Evolutionary conservation across 2,329 filamentous ascomycete genomes (phyloP).

Genomic region (Cladophialophora psammophila): DNA sequence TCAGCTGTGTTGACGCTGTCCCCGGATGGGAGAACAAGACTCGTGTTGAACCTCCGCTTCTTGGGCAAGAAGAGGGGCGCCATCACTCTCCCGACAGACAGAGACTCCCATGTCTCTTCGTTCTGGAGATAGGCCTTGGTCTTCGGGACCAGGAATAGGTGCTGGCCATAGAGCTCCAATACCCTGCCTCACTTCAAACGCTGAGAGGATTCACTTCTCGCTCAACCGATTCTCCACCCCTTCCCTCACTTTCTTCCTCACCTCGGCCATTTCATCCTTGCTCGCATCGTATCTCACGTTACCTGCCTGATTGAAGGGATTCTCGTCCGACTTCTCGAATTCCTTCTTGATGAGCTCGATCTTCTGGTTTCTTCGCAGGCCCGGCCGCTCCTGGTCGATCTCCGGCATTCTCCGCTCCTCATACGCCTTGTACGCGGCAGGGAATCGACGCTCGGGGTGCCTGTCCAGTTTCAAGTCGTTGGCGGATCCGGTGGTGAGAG

Average conservation of each 20-base stretch:
- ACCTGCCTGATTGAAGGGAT: slow-evolving; percentile 86
- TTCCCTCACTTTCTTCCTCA: slow-evolving; percentile 70
- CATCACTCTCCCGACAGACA: too few relatives aligned
- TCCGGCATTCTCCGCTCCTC: slow-evolving; percentile 82
- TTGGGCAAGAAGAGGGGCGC: too few relatives aligned
- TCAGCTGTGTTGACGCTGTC: too few relatives aligned
- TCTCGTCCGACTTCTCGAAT: slow-evolving; percentile 93
- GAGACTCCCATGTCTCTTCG: background rate
- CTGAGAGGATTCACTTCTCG: slow-evolving; percentile 9
- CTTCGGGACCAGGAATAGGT: too few relatives aligned
- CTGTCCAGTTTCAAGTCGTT: slow-evolving; percentile 76
- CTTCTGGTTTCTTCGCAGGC: slow-evolving; percentile 81
- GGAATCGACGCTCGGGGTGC: slow-evolving; percentile 86
- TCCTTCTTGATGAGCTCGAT: slow-evolving; percentile 86
- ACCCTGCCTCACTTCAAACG: too few relatives aligned
- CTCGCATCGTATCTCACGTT: slow-evolving; percentile 77
- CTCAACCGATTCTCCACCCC: slow-evolving; percentile 76
- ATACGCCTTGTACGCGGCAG: slow-evolving; percentile 82
- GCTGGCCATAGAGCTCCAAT: too few relatives aligned
- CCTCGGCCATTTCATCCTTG: slow-evolving; percentile 74
- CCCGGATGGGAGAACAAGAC: too few relatives aligned
- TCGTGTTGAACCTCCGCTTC: too few relatives aligned
- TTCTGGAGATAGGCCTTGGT: too few relatives aligned
- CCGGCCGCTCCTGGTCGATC: slow-evolving; percentile 83
- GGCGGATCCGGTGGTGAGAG: slow-evolving; percentile 65